A percentile compares a stretch with the other conserved stretches of the same genome.
phyloP scores from a whole-genome alignment of 2,329 filamentous ascomycete genomes.

The Fusarium phyllophilum region DNA sequence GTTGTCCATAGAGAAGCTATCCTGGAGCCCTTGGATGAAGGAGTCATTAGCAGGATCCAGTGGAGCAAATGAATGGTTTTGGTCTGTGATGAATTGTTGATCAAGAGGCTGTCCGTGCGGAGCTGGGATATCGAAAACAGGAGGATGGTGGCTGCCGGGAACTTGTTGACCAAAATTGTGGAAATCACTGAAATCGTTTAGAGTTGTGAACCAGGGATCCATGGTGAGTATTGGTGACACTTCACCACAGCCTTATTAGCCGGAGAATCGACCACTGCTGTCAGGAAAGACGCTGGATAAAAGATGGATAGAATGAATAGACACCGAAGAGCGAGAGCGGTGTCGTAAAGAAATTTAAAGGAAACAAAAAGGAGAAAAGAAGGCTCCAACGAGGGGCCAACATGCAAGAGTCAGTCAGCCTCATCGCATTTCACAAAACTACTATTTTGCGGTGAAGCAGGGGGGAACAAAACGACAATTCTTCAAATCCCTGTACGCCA shows the following conservation, averaged over 20 bases:
- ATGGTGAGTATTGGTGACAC: background rate
- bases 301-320: background rate
- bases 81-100: background rate
- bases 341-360: background rate
- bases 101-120: background rate
- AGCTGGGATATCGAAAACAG: background rate
- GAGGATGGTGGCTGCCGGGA: background rate
- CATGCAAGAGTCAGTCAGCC: background rate
- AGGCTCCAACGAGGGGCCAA: background rate
- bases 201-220: background rate
- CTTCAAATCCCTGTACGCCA: background rate
- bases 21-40: rapidly evolving
- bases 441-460: background rate
- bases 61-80: background rate
- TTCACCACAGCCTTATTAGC: background rate
- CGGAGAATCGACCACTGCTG: background rate
- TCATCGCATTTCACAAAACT: background rate
- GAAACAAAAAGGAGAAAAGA: background rate
- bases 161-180: background rate
- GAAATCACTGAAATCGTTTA: background rate
- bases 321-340: background rate
- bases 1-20: background rate
- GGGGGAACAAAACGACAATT: slow-evolving; percentile 5
- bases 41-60: rapidly evolving
- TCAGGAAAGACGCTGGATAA: background rate